Evolutionary conservation across 306 rosid genomes (phyloP), one percentile per base, ranked within the genome.

Genomic region (Medicago lupulina): DNA sequence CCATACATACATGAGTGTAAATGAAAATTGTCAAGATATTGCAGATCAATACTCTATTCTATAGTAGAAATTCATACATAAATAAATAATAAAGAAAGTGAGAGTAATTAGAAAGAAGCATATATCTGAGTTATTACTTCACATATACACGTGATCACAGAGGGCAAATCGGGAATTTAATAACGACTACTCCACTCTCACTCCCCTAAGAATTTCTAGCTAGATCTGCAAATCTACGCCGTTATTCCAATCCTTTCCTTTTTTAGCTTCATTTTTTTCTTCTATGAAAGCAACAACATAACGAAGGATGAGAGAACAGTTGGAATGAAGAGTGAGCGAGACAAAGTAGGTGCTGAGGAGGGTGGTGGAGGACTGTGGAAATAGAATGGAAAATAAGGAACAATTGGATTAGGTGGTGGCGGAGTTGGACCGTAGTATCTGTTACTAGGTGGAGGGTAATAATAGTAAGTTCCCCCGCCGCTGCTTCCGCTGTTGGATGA

Each of bases 321-420:
- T 31, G 79, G 18, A 49, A 3, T 79, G 18, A 88, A 16, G 5
- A 68, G 46, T 1, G 79, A 46, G 4, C 31, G 46, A 9, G 57
- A 3, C 16, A 43, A 3, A 11, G 87, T 36, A 66, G 72, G n/a
- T 14, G 84, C 78, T n/a, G 9, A 1, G 7, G 97, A 81, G 1
- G 89, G 77, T 1, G 90, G 89, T 12, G 98, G 99, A 17, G 97
- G 98, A 64, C 31, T 86, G 51, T 96, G 57, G 60, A 73, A 96
- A 80, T 89, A 96, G 74, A 84, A 96, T 1, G 99, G 99, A 51
- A 92, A 96, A 69, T 96, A 96, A 0, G 98, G 96, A 8, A 96
- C 97, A 70, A 96, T 92, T 18, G 98, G 99, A 74, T 96, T 96
- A 2, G 99, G 99, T 5, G 99, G 99, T n/a, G 99, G 98, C 1